A percentile compares a stretch with the other conserved stretches of the same genome.
Conservation (phyloP, 768 basidiomycete species). For the Agrocybe praecox region DNA sequence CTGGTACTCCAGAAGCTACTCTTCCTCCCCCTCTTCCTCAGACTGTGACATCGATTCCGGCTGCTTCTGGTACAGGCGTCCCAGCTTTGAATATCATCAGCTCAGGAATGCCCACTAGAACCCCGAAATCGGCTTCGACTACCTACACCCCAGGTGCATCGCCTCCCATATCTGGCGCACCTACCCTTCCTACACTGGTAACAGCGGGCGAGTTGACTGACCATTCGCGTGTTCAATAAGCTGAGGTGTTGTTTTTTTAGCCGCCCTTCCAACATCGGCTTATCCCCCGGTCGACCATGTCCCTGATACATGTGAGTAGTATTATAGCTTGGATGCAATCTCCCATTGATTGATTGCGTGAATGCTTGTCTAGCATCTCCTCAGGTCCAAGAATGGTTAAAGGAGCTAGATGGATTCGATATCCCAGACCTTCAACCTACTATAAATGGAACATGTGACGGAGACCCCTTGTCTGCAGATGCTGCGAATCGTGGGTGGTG, state of each 20-base stretch:
- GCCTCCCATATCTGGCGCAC: slow-evolving; percentile 63
- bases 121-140: slow-evolving; percentile 50
- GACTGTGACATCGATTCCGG: too few species aligned
- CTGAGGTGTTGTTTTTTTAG: neutral
- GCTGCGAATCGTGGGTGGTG: slow-evolving; percentile 79
- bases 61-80: slow-evolving; percentile 44
- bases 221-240: neutral
- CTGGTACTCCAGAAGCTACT: too few species aligned
- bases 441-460: slow-evolving; percentile 64
- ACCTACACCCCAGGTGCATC: slow-evolving; percentile 62
- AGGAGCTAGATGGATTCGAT: slow-evolving; percentile 68
- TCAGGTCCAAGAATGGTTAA: slow-evolving; percentile 73
- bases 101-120: slow-evolving; percentile 61
- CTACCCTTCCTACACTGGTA: slow-evolving; percentile 52
- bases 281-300: slow-evolving; percentile 70
- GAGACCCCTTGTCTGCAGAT: slow-evolving; percentile 59
- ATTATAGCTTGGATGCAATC: neutral
- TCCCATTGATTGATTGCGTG: neutral
- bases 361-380: slow-evolving; percentile 42
- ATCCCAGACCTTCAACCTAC: slow-evolving; percentile 71
- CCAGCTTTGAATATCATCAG: slow-evolving; percentile 63
- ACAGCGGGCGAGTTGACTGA: slow-evolving; percentile 47
- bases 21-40: too few species aligned
- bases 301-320: slow-evolving; percentile 52
- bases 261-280: slow-evolving; percentile 36